phyloP scores from a whole-genome alignment of 495 filamentous ascomycete species.

The Xylaria grammica region DNA sequence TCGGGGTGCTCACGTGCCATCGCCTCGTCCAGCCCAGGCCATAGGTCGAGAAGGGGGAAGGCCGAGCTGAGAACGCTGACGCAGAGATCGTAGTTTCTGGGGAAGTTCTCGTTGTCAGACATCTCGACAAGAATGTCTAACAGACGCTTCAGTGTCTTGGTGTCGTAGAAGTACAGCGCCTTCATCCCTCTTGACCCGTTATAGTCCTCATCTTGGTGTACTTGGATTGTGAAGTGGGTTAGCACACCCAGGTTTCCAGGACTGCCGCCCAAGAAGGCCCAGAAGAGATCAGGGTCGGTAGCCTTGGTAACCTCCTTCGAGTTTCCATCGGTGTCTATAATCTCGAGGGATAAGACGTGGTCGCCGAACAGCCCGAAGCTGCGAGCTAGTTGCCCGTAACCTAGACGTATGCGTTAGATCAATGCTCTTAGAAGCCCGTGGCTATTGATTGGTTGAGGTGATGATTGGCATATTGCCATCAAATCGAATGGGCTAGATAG shows the following conservation, averaged over 20 bases:
- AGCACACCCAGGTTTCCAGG: conserved; percentile 50
- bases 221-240: conserved; percentile 48
- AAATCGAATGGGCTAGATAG: background rate
- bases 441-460: too few species aligned
- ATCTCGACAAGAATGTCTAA: conserved; percentile 45
- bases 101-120: conserved; percentile 44
- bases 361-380: conserved; percentile 51
- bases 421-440: too few species aligned
- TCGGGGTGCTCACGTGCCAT: conserved; percentile 41
- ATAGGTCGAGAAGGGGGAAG: conserved; percentile 37
- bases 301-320: conserved; percentile 43
- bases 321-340: conserved; percentile 45
- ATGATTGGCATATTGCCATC: background rate
- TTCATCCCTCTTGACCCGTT: conserved; percentile 43
- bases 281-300: conserved; percentile 45
- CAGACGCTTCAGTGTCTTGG: conserved; percentile 37
- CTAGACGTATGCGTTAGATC: conserved; percentile 21
- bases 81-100: conserved; percentile 49
- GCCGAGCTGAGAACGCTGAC: conserved; percentile 47
- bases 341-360: conserved; percentile 43
- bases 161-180: conserved; percentile 39
- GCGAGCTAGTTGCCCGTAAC: conserved; percentile 47
- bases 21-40: conserved; percentile 37
- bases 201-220: conserved; percentile 45
- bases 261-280: conserved; percentile 49